These are phyloP conservation scores for Solanum etuberosum DNA, from an alignment of 257 asterid genomes.

Conservation along the genomic window DNA sequence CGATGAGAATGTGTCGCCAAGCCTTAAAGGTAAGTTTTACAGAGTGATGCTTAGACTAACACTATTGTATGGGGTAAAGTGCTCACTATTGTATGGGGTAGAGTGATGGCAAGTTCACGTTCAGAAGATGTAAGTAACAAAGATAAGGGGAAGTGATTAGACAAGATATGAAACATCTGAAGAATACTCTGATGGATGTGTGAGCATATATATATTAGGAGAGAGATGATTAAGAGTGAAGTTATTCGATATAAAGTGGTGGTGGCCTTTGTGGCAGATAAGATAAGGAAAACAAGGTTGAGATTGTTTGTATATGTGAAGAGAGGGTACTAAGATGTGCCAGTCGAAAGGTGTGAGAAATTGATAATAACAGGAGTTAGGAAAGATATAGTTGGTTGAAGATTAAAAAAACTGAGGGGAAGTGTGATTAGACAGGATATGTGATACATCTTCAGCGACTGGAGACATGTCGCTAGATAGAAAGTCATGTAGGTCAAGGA, in stretches of 20 bases:
- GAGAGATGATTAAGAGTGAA: too few species aligned
- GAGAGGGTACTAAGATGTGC: background rate
- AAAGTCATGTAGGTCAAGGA: background rate
- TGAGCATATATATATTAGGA: background rate
- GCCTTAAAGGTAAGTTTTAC: background rate
- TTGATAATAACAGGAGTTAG: background rate
- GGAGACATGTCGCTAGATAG: background rate
- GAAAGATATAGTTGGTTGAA: background rate
- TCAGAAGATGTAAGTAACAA: rapidly evolving
- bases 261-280: background rate
- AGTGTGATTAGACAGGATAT: background rate
- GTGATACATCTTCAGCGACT: background rate
- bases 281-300: background rate
- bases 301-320: too few species aligned
- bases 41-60: background rate
- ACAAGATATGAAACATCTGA: background rate
- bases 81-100: background rate
- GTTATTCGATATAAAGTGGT: background rate
- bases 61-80: background rate
- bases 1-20: rapidly evolving
- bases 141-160: background rate
- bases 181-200: background rate
- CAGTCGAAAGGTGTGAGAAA: background rate
- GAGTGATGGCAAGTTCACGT: background rate
- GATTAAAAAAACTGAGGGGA: background rate